These are phyloP conservation scores for Candida ortonii DNA, from an alignment of 805 yeast species.

Conservation along the genomic window DNA sequence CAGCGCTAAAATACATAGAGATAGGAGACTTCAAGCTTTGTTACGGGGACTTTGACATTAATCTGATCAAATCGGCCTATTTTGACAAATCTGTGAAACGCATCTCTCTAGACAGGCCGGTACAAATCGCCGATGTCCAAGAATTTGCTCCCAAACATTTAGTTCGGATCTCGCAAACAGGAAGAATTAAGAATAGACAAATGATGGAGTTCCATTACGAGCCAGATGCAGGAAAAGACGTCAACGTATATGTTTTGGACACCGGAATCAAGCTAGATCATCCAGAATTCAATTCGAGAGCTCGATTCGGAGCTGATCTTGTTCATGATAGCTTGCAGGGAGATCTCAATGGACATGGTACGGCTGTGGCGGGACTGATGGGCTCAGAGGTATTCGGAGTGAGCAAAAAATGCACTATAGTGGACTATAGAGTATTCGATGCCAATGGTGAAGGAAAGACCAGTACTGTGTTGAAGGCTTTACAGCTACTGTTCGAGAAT, in stretches of 20 bases:
- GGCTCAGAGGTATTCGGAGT: conserved; percentile 53
- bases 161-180: conserved; percentile 38
- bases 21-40: conserved; percentile 36
- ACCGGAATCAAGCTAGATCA: conserved; percentile 38
- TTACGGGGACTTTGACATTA: conserved; percentile 35
- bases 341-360: conserved; percentile 52
- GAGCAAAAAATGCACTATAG: conserved; percentile 42
- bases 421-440: conserved; percentile 44
- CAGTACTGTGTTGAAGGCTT: conserved; percentile 34
- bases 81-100: conserved; percentile 36
- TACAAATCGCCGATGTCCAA: conserved; percentile 38
- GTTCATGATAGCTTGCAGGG: conserved; percentile 24
- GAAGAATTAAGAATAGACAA: conserved; percentile 26
- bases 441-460: conserved; percentile 36
- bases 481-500: conserved; percentile 24
- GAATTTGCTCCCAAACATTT: conserved; percentile 43
- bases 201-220: conserved; percentile 41
- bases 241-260: conserved; percentile 38
- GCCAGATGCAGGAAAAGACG: conserved; percentile 39
- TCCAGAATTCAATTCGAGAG: conserved; percentile 44
- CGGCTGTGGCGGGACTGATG: conserved; percentile 53
- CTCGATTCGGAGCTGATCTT: conserved; percentile 42
- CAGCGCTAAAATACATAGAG: conserved; percentile 15
- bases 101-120: conserved; percentile 36
- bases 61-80: conserved; percentile 31